Conservation (phyloP, 75 land plant genomes). For the Selaginella moellendorffii region DNA sequence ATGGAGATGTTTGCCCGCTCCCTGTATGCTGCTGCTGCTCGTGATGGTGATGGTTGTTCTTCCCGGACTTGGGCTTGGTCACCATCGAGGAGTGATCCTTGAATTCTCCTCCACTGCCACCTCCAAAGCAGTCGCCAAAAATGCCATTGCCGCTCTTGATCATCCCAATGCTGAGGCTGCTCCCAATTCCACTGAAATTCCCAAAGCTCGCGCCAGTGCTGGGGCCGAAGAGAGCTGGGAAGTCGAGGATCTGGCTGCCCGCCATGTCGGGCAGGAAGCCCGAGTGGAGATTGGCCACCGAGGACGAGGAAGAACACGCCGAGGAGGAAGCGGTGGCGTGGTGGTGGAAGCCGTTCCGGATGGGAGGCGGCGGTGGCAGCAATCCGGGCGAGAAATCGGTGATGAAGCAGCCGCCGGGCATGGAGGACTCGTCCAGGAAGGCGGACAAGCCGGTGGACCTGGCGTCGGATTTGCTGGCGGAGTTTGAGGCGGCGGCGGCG, state of each 20-base stretch:
- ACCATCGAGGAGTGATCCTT: too few species aligned
- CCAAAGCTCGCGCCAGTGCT: not conserved
- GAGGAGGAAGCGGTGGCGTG: too few species aligned
- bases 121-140: not conserved
- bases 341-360: not conserved
- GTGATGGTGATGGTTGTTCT: too few species aligned
- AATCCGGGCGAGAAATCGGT: not conserved
- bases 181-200: not conserved
- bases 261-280: not conserved
- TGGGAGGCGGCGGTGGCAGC: not conserved
- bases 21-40: not conserved
- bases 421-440: not conserved
- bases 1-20: not conserved
- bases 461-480: too few species aligned
- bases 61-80: too few species aligned
- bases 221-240: not conserved
- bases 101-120: too few species aligned
- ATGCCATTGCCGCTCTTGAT: not conserved
- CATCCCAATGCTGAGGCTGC: not conserved
- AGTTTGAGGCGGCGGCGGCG: too few species aligned
- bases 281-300: not conserved
- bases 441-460: too few species aligned
- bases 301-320: not conserved
- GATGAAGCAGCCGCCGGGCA: not conserved
- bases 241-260: not conserved